Evolutionary conservation across 2,329 filamentous ascomycete genomes (phyloP), one percentile per base, ranked within the genome.

Genomic region (Pseudofabraea citricarpa): DNA sequence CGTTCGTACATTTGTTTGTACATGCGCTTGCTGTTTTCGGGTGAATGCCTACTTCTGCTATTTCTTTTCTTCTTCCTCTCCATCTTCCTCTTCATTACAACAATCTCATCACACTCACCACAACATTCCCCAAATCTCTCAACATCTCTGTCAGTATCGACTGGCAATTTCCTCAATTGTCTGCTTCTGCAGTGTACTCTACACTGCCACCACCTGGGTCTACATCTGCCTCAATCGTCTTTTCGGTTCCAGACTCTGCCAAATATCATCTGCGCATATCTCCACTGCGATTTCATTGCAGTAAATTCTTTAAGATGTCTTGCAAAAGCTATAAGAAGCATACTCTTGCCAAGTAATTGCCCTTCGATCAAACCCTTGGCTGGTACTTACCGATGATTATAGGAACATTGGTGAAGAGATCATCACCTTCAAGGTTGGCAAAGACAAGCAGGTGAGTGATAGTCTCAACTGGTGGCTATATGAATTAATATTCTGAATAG

Each of bases 241-340:
- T n/a, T n/a, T n/a, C n/a, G n/a, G 29, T 9, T 16, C 6, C 29
- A 32, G 24, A 8, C 24, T 32, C 29, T 13, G n/a, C 7, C n/a
- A 32, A 32, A 6, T 16, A 32, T 7, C 29, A 32, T 16, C 8
- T n/a, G n/a, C n/a, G n/a, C n/a, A n/a, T n/a, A 32, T 16, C 26
- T 32, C 18, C 29, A 32, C 3, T 16, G n/a, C 5, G 12, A 15
- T 15, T 5, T 13, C 8, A 32, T 32, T 2, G 7, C 18, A 16
- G n/a, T 6, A n/a, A n/a, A 16, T n/a, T 7, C 12, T 13, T 16
- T 12, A 43, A 42, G 2, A 52, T 50, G 43, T 42, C 48, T 9
- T 52, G 50, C 24, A 46, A 45, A 24, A 41, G 41, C 21, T 41
- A 44, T 5, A 45, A 52, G 35, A 46, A 44, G 40, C 44, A 45